These are phyloP conservation scores for Sapria himalayana DNA, from an alignment of 345 rosid species.

Conservation along the genomic window DNA sequence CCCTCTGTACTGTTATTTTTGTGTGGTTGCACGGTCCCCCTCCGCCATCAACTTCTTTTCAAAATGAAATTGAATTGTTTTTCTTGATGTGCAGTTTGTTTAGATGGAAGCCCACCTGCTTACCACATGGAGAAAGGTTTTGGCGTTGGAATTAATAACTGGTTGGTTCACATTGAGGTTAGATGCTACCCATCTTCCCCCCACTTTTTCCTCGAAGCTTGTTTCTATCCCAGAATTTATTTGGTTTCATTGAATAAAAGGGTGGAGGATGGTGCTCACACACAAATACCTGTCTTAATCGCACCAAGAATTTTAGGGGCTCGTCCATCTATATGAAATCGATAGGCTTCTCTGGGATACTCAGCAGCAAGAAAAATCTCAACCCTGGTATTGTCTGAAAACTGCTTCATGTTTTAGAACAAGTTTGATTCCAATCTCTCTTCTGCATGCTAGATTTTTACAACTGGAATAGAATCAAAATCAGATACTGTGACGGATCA, in stretches of 20 bases:
- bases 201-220: too few species aligned
- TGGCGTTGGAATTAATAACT: slow-evolving; percentile 62
- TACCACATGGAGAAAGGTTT: slow-evolving; percentile 58
- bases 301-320: slow-evolving; percentile 54
- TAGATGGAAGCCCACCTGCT: slow-evolving; percentile 96
- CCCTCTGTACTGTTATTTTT: too few species aligned
- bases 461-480: slow-evolving; percentile 78
- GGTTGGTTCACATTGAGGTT: slow-evolving; percentile 83
- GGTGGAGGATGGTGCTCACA: slow-evolving; percentile 98
- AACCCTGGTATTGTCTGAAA: slow-evolving; percentile 44
- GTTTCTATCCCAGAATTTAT: too few species aligned
- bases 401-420: neutral
- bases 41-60: too few species aligned
- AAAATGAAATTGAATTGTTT: neutral
- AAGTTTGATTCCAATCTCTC: slow-evolving; percentile 2
- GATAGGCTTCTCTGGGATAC: slow-evolving; percentile 63
- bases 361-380: slow-evolving; percentile 27
- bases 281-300: slow-evolving; percentile 30
- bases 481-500: slow-evolving; percentile 86
- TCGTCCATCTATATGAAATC: slow-evolving; percentile 56
- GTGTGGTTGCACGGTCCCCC: too few species aligned
- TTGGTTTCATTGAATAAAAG: slow-evolving; percentile 12
- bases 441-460: slow-evolving; percentile 34
- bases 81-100: slow-evolving; percentile 39
- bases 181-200: slow-evolving; percentile 9